phyloP scores from a whole-genome alignment of 1,284 basidiomycete species.

The Ganoderma meredithae region DNA sequence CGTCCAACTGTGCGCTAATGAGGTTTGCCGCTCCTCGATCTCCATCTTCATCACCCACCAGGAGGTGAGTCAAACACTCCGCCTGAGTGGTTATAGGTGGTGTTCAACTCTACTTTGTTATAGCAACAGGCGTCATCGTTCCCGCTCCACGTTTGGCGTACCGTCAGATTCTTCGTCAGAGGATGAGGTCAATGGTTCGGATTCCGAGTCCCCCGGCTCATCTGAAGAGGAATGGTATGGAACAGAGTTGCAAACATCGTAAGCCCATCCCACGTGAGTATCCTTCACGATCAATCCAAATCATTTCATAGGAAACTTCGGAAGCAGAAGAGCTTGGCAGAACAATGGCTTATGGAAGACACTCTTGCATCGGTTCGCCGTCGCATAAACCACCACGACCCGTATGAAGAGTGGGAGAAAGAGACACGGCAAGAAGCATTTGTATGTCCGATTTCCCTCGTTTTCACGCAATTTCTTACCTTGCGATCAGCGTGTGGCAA shows the following conservation, averaged over 20 bases:
- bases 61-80: constrained; percentile 47
- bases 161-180: constrained; percentile 57
- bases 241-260: constrained; percentile 53
- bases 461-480: background rate
- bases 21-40: constrained; percentile 69
- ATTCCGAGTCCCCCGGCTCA: constrained; percentile 49
- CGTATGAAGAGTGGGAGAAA: constrained; percentile 82
- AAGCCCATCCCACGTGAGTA: constrained; percentile 26
- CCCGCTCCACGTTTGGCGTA: constrained; percentile 63
- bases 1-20: constrained; percentile 46
- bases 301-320: constrained; percentile 20
- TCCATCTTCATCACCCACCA: constrained; percentile 63
- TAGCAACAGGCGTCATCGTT: constrained; percentile 33
- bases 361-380: constrained; percentile 74
- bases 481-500: constrained; percentile 60
- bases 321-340: constrained; percentile 45
- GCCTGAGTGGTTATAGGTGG: constrained; percentile 7
- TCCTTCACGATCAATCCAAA: constrained; percentile 1
- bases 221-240: constrained; percentile 47
- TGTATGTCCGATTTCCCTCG: constrained; percentile 53
- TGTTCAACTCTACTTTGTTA: constrained; percentile 16
- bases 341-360: constrained; percentile 66
- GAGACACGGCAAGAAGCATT: constrained; percentile 73
- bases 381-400: constrained; percentile 70
- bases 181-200: constrained; percentile 49